Conservation (phyloP, 768 basidiomycete genomes). For the Phylloporus arenicola region DNA sequence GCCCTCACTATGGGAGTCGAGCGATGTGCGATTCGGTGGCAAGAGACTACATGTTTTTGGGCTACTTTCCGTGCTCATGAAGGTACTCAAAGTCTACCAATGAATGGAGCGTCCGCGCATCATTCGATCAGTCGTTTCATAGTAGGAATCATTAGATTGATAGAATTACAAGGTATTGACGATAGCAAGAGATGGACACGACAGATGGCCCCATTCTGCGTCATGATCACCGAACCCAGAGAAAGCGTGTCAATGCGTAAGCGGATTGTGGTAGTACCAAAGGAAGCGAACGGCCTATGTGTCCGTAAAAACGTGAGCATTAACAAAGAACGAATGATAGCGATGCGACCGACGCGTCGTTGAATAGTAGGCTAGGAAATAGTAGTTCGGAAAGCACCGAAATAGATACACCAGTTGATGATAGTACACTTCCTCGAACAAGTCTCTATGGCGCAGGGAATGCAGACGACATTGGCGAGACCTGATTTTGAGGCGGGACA, state of each 20-base stretch:
- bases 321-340: conserved; percentile 25
- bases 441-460: conserved; percentile 45
- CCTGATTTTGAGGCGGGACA: conserved; percentile 41
- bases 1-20: conserved; percentile 33
- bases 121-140: neutral
- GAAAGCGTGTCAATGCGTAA: conserved; percentile 11
- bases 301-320: conserved; percentile 24
- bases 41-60: conserved; percentile 73
- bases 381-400: conserved; percentile 12
- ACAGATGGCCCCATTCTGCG: conserved; percentile 10
- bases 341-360: conserved; percentile 15
- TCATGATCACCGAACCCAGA: conserved; percentile 12
- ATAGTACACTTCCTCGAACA: conserved; percentile 14
- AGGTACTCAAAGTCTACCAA: conserved; percentile 43
- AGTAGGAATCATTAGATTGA: conserved; percentile 11
- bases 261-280: conserved; percentile 7
- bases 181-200: conserved; percentile 16
- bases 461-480: conserved; percentile 80
- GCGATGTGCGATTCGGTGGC: conserved; percentile 37
- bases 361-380: conserved; percentile 21
- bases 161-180: conserved; percentile 22
- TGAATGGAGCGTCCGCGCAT: conserved; percentile 11
- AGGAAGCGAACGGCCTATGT: conserved; percentile 8
- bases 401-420: conserved; percentile 21
- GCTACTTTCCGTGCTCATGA: conserved; percentile 58